These are phyloP conservation scores for Candida schatavii DNA, from an alignment of 805 yeast species.

Conservation along the genomic window DNA sequence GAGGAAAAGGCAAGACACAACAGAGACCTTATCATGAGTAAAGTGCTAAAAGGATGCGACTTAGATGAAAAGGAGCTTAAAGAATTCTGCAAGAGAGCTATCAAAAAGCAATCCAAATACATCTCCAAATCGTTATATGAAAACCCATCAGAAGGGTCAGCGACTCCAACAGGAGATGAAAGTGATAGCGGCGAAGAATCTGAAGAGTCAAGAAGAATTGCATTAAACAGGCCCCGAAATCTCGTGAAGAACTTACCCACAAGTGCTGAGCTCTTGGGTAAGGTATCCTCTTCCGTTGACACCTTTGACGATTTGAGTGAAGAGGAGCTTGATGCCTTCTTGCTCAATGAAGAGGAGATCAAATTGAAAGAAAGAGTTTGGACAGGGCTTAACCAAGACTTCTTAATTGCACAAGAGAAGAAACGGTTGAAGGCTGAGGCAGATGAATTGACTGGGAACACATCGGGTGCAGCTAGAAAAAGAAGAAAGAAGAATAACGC, in stretches of 20 bases:
- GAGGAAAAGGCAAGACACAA: slow-evolving; percentile 14
- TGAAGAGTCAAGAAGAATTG: slow-evolving; percentile 15
- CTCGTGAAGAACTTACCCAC: slow-evolving; percentile 54
- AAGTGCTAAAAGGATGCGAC: slow-evolving; percentile 31
- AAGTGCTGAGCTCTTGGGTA: slow-evolving; percentile 49
- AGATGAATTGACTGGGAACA: slow-evolving; percentile 80
- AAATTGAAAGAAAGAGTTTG: slow-evolving; percentile 78
- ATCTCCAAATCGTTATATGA: slow-evolving; percentile 19
- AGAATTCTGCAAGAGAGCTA: slow-evolving; percentile 18
- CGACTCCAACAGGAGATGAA: slow-evolving; percentile 3
- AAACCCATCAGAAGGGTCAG: slow-evolving; percentile 18
- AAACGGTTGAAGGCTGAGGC: slow-evolving; percentile 82
- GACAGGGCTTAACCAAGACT: slow-evolving; percentile 88
- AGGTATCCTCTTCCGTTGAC: slow-evolving; percentile 58
- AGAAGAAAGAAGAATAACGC: slow-evolving; percentile 35
- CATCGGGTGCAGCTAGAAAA: slow-evolving; percentile 37
- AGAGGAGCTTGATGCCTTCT: slow-evolving; percentile 63
- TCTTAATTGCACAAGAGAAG: slow-evolving; percentile 77
- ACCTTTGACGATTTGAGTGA: slow-evolving; percentile 68
- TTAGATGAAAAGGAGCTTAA: slow-evolving; percentile 25
- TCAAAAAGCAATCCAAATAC: slow-evolving; percentile 19
- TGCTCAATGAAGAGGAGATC: slow-evolving; percentile 69
- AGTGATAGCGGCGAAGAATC: slow-evolving; percentile 9
- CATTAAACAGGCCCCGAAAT: slow-evolving; percentile 41
- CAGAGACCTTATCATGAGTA: slow-evolving; percentile 15